phyloP scores from a whole-genome alignment of 352 stramenopile species.

The Proteromonas lacertae region DNA sequence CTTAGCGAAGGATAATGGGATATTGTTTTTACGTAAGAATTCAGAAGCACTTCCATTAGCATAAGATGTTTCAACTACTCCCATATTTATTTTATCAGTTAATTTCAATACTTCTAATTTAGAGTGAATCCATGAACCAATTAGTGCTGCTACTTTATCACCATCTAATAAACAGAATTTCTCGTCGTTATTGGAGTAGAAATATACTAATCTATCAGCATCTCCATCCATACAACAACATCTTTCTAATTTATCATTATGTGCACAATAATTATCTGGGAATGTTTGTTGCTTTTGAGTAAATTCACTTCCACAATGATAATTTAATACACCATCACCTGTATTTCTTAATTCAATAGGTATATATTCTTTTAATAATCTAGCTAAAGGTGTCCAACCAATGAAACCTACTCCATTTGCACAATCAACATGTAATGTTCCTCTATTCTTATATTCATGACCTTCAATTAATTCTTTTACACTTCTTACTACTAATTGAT shows the following conservation, averaged over 20 bases:
- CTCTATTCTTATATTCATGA: no score
- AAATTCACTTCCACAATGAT: conserved; percentile 72
- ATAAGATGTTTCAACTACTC: conserved; percentile 93
- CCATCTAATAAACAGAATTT: conserved; percentile 36
- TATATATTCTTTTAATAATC: background rate
- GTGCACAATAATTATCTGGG: conserved; percentile 15
- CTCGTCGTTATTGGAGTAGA: conserved; percentile 24
- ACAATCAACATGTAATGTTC: conserved; percentile 1
- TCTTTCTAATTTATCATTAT: conserved; percentile 6
- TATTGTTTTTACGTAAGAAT: conserved; percentile 4
- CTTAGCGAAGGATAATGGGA: conserved; percentile 50
- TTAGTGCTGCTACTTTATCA: conserved; percentile 84
- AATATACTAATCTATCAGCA: conserved; percentile 85
- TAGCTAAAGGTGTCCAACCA: background rate
- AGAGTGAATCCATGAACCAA: conserved; percentile 59
- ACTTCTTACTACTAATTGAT: no score
- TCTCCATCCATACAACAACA: conserved; percentile 79
- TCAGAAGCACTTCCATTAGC: conserved; percentile 67
- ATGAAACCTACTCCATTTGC: background rate
- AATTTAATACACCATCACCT: conserved; percentile 57
- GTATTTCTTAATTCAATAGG: background rate
- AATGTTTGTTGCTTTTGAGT: conserved; percentile 63
- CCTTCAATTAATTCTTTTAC: no score
- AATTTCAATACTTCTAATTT: conserved; percentile 20
- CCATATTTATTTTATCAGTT: conserved; percentile 28